A percentile compares a stretch with the other conserved stretches of the same genome.
phyloP scores from a whole-genome alignment of 2,329 filamentous ascomycete genomes.

The Clarireedia paspali region DNA sequence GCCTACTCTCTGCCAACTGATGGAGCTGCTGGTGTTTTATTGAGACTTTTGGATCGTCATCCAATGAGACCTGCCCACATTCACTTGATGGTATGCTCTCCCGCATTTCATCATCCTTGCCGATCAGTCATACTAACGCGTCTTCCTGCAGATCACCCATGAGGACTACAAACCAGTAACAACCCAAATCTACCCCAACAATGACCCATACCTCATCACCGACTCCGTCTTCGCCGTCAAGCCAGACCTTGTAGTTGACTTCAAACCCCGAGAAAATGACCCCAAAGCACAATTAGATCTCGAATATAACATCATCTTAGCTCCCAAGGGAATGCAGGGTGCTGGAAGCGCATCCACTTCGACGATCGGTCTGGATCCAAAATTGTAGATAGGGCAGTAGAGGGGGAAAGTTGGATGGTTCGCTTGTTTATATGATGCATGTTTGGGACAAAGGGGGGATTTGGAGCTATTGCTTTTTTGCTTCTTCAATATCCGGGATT shows the following conservation, averaged over 20 bases:
- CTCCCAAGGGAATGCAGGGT: constrained; percentile 8
- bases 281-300: constrained; percentile 29
- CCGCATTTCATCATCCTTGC: not conserved
- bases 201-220: constrained; percentile 50
- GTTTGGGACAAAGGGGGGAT: no score
- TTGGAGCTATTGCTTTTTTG: no score
- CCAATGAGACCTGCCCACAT: constrained; percentile 52
- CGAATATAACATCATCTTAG: constrained; percentile 29
- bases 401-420: not conserved
- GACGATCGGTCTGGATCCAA: not conserved
- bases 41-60: constrained; percentile 47
- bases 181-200: constrained; percentile 68
- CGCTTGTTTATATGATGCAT: no score
- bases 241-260: constrained; percentile 39
- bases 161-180: constrained; percentile 60
- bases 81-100: constrained; percentile 40
- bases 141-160: constrained; percentile 37
- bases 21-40: constrained; percentile 46
- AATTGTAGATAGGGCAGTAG: not conserved
- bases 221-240: constrained; percentile 50
- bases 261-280: constrained; percentile 31
- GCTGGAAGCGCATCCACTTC: not conserved
- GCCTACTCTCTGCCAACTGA: constrained; percentile 34
- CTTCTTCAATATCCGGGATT: no score
- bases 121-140: not conserved